Conservation (phyloP, 805 yeast genomes). For the Saccharomyces jurei region DNA sequence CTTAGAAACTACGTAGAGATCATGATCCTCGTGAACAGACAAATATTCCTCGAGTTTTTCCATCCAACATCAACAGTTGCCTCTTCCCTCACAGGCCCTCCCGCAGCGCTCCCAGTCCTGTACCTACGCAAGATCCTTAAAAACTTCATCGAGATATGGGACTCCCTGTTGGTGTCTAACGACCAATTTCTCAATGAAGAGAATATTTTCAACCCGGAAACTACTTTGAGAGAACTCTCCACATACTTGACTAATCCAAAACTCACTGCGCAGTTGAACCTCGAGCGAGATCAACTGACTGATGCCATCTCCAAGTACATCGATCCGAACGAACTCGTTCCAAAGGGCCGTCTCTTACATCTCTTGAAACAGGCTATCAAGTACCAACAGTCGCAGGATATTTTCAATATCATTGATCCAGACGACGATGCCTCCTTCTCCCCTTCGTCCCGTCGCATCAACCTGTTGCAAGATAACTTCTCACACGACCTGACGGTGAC, state of each 20-base stretch:
- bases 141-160: conserved; percentile 23
- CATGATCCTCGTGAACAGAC: conserved; percentile 19
- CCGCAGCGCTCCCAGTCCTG: conserved; percentile 4
- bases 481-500: conserved; percentile 2
- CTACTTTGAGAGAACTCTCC: conserved; percentile 23
- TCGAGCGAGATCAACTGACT: conserved; percentile 25
- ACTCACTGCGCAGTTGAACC: conserved; percentile 4
- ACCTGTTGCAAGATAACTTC: conserved; percentile 16
- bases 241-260: conserved; percentile 26
- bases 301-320: conserved; percentile 38
- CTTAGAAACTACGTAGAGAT: conserved; percentile 17
- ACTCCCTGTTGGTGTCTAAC: conserved; percentile 12
- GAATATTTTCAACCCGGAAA: conserved; percentile 20
- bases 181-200: conserved; percentile 9
- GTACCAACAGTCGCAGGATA: conserved; percentile 36
- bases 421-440: conserved; percentile 3
- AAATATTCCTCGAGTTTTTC: conserved; percentile 24
- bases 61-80: conserved; percentile 10
- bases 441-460: neutral
- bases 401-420: conserved; percentile 30
- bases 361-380: conserved; percentile 44
- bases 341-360: conserved; percentile 43
- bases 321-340: conserved; percentile 46
- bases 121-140: conserved; percentile 22
- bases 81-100: neutral